These are phyloP conservation scores for Citrus hindsii DNA, from an alignment of 345 rosid genomes.

Conservation along the genomic window DNA sequence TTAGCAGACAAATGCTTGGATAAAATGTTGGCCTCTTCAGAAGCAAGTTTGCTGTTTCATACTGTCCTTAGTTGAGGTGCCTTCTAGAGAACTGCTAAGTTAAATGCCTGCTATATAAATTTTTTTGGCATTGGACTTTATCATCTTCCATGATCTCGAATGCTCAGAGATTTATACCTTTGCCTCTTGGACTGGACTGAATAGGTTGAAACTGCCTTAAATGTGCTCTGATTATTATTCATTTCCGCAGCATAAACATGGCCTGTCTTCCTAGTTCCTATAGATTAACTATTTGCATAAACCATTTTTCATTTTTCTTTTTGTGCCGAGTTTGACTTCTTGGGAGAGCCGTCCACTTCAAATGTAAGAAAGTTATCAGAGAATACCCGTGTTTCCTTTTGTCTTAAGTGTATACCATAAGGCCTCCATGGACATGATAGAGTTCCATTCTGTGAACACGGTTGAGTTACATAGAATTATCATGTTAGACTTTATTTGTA, in stretches of 20 bases:
- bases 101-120: neutral
- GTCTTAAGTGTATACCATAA: neutral
- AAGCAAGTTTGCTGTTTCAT: neutral
- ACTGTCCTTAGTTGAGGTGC: neutral
- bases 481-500: neutral
- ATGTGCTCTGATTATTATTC: neutral
- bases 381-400: neutral
- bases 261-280: neutral
- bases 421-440: neutral
- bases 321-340: neutral
- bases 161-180: neutral
- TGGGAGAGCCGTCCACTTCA: neutral
- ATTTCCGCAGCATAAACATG: neutral
- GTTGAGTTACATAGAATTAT: neutral
- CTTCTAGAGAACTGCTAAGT: neutral
- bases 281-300: neutral
- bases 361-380: neutral
- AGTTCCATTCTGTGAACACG: neutral
- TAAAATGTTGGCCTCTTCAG: neutral
- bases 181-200: neutral
- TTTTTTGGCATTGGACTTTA: neutral
- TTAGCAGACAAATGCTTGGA: neutral
- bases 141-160: neutral
- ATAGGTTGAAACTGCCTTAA: neutral
- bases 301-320: neutral